Conservation (phyloP, 2,329 filamentous ascomycete species). For the Sporothrix humicola region DNA sequence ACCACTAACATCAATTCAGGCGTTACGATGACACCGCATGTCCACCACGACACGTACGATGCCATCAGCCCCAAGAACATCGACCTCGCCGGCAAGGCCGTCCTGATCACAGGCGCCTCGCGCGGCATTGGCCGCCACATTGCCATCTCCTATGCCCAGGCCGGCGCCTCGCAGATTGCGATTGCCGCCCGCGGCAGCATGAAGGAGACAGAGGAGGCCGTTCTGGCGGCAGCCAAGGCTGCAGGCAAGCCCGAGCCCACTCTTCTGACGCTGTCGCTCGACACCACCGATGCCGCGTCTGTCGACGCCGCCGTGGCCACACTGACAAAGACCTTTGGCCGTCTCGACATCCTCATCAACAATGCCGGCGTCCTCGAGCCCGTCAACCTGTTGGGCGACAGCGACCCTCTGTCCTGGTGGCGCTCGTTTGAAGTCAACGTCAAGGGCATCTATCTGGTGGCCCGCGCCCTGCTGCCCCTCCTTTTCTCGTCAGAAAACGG, state of each 20-base stretch:
- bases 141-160: slow-evolving; percentile 33
- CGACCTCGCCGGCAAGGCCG: slow-evolving; percentile 34
- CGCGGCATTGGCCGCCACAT: slow-evolving; percentile 33
- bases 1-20: not conserved
- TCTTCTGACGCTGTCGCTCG: slow-evolving; percentile 18
- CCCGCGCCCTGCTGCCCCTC: slow-evolving; percentile 29
- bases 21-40: slow-evolving; percentile 15
- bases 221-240: slow-evolving; percentile 18
- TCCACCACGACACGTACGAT: slow-evolving; percentile 37
- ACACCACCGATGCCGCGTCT: slow-evolving; percentile 24
- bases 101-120: slow-evolving; percentile 36
- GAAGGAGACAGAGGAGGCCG: not conserved
- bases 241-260: slow-evolving; percentile 25
- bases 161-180: slow-evolving; percentile 30
- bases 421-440: slow-evolving; percentile 30
- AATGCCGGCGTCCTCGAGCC: slow-evolving; percentile 34
- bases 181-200: slow-evolving; percentile 27
- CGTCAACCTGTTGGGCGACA: slow-evolving; percentile 20
- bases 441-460: slow-evolving; percentile 29
- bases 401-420: slow-evolving; percentile 33
- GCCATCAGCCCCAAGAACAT: slow-evolving; percentile 31
- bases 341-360: slow-evolving; percentile 36
- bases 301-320: slow-evolving; percentile 22
- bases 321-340: slow-evolving; percentile 3
- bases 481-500: slow-evolving; percentile 39